Base-by-base conservation (phyloP, 306 rosid genomes). In the Corylus heterophylla region DNA sequence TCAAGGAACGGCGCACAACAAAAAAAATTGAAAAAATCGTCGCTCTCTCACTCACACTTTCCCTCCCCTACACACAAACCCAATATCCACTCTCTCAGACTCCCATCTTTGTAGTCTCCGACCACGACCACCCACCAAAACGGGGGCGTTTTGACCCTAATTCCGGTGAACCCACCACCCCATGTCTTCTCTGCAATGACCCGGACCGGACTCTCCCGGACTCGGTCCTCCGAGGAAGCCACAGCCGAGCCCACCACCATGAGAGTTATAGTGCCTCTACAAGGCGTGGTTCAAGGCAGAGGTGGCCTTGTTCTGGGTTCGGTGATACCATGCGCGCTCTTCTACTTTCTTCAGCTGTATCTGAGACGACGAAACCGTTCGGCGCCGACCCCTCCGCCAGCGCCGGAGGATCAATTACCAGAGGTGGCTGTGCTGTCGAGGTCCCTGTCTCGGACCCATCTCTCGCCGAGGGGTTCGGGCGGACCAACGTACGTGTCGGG, bases 211-310 rank as follows among this genome's bases (percentile, higher is more conserved):
- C 44, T 54, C 64, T 51, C 42, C 42, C 55, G 58, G 42, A 68
- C 68, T 64, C 73, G 64, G 16, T 77, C 47, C 17, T 48, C 71
- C 22, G 78, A 74, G 66, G 69, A 76, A n/a, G 25, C 77, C 27
- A 78, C 75, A 16, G 31, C 75, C 58, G 81, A 69, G 62, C 62
- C 76, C 69, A 71, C 77, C 48, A 64, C 76, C 75, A 94, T 94
- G 99, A 91, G 96, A 90, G 87, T 95, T 50, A 90, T 95, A 31
- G 99, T 95, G 31, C 99, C 99, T 69, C 84, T 95, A 22, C 97
- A 93, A 71, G 97, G 94, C 31, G 90, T 95, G 12, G 99, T 91
- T 13, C 98, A 95, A 82, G 99, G 99, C 45, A 79, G 88, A 49
- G 97, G 98, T 3, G 99, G 98, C 13, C 90, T 95, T 42, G 86